Base-by-base conservation (phyloP, 2,329 filamentous ascomycete genomes). In the Alternaria metachromatica region DNA sequence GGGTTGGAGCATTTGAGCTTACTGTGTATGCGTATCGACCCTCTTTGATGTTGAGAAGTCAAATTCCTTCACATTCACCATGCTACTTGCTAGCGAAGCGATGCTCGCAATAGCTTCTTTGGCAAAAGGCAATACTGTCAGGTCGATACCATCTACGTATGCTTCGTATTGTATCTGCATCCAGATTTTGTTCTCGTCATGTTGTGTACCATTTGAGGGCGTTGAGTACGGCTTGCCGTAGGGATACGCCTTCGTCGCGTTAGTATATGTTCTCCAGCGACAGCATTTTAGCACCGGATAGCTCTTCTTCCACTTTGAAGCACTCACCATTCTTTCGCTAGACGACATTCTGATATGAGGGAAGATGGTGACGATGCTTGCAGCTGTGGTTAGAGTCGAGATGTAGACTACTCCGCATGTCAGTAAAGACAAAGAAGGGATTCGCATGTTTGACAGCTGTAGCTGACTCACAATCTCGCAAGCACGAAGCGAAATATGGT, bases 21-120 rank as follows among this genome's bases (percentile, higher is more conserved):
- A 59, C 60, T 81, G 79, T 10, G 73, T 76, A 62, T 81, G 79
- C 1, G 77, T 76, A 61, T 81, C 79, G 54, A 80, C 73, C 13
- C 72, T 68, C 9, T 64, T 70, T 18, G 74, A 73, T 11, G 59
- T 60, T 11, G 26, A 53, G 56, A 74, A 76, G 44, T 60, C 44
- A 15, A 61, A 51, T 12, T 30, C 10, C 3, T 55, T 28, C 2
- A 67, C 15, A 13, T 63, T 41, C 6, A 56, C 41, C 15, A 23
- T 28, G 6, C 61, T 48, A 25, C 63, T 26, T 10, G 69, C 70
- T 41, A 80, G 66, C 8, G 44, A 44, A 18, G 69, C 26, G 58
- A 81, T 78, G 30, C 71, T 75, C 8, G 41, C 26, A 2, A 81
- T 67, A 0, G 77, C 78, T 48, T 72, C 67, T 20, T 66, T 26